Base-by-base conservation (phyloP, 768 basidiomycete species). In the Daedaleopsis nitida region DNA sequence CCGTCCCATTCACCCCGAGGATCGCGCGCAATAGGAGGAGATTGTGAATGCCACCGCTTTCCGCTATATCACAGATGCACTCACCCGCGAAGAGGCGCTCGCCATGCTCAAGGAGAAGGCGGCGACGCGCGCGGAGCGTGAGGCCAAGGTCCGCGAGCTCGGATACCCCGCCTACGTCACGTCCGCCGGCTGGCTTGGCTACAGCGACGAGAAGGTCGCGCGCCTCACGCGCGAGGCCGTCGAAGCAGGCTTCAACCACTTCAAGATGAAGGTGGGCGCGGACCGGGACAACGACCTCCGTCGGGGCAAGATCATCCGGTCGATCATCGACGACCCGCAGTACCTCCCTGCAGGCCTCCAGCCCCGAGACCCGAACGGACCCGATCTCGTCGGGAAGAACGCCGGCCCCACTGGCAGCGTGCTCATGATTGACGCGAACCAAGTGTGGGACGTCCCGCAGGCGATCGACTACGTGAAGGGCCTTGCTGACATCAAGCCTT, bases 181-280 rank as follows among this genome's bases (percentile, higher is more conserved):
- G 19, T 92, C 90, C 27, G 94, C 90, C 38, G 94, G 94, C 48
- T 96, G 94, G 95, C 83, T 96, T 24, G 91, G 94, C 3, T 98
- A 98, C 76, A 86, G 83, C 17, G 95, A 98, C 72, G 95, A 96
- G 72, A 97, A 97, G 71, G 86, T 98, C 24, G 83, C 86, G 1
- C 83, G 86, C 9, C 83, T 98, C 54, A 97, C 94, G 10, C 87
- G 86, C 69, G 92, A 95, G 70, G 92, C 94, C 35, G 80, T 98
- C 54, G 75, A 82, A 23, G 85, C 83, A 47, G 96, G 96, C 21
- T 98, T 98, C 84, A 96, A 93, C 77, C 95, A 97, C 77, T 98
- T 98, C 85, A 98, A 98, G 78, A 95, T 98, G 88, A 98, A 98
- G 79, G 96, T 98, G 65, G 96, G 96, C 55, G 88, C 90, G 24